Conservation (phyloP, 495 filamentous ascomycete genomes). For the Cercophora sp. region DNA sequence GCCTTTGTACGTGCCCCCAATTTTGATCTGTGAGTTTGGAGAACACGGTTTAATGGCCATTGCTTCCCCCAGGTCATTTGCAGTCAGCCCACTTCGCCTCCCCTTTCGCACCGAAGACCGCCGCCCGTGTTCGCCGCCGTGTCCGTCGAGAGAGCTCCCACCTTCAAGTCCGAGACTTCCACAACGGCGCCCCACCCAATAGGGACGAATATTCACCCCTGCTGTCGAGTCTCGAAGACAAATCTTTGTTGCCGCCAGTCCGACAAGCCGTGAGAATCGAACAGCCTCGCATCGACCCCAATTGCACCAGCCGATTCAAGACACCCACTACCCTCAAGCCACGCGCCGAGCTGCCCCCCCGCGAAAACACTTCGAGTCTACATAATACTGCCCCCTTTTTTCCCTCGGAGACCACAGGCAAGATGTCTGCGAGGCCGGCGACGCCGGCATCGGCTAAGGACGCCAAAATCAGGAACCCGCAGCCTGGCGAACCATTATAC, state of each 20-base stretch:
- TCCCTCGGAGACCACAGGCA: background rate
- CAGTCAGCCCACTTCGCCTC: background rate
- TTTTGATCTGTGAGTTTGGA: background rate
- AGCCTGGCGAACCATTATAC: conserved; percentile 48
- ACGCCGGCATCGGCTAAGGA: conserved; percentile 53
- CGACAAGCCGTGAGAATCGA: background rate
- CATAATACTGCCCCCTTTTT: background rate
- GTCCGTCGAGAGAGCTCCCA: background rate
- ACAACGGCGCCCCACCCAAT: background rate
- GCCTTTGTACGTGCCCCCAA: background rate
- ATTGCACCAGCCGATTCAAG: background rate
- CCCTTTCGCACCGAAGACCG: background rate
- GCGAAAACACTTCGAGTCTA: background rate
- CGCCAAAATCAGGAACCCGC: conserved; percentile 47
- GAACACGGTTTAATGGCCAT: background rate
- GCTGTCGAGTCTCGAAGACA: background rate
- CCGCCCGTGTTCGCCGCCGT: background rate
- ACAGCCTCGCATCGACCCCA: background rate
- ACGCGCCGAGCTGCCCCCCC: background rate
- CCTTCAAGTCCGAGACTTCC: background rate
- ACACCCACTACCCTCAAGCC: background rate
- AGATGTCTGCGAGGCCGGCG: conserved; percentile 42
- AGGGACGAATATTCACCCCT: background rate
- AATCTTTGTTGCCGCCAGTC: background rate
- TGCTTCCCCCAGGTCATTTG: background rate